Percentiles rank a stretch among this genome's conserved stretches.
Conservation (phyloP, 2,329 filamentous ascomycete genomes). For the Pestalotiopsis sp. region DNA sequence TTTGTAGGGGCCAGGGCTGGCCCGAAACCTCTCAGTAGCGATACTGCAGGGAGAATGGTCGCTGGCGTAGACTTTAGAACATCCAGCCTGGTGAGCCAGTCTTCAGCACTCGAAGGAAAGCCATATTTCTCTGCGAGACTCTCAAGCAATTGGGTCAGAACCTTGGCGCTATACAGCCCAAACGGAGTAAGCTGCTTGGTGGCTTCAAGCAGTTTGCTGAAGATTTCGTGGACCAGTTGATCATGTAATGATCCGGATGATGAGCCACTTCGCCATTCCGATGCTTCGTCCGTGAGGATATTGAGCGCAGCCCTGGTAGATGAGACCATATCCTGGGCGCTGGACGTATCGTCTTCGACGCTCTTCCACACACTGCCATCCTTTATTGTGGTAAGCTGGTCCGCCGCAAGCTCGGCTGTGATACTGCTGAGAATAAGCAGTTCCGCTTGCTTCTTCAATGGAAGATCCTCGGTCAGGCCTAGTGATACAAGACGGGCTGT, state of each 20-base stretch:
- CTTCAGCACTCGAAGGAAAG: constrained; percentile 43
- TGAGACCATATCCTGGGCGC: constrained; percentile 45
- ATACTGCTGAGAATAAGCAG: constrained; percentile 52
- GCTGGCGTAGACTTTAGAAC: constrained; percentile 46
- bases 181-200: constrained; percentile 41
- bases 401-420: constrained; percentile 50
- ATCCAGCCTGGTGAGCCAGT: constrained; percentile 44
- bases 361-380: constrained; percentile 47
- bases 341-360: constrained; percentile 32
- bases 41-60: constrained; percentile 49
- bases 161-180: constrained; percentile 54
- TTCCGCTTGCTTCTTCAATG: constrained; percentile 45
- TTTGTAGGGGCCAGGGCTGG: constrained; percentile 50
- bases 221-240: constrained; percentile 38
- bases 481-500: constrained; percentile 56
- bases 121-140: constrained; percentile 47
- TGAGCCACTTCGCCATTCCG: constrained; percentile 38
- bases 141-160: constrained; percentile 50
- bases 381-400: constrained; percentile 50
- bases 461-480: constrained; percentile 39
- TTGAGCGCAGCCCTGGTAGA: constrained; percentile 39
- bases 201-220: constrained; percentile 45
- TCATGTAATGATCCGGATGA: constrained; percentile 33
- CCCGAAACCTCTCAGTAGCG: constrained; percentile 52
- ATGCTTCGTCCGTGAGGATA: constrained; percentile 30